These are phyloP conservation scores for Solanum lignicaule DNA, from an alignment of 257 asterid genomes.

Conservation along the genomic window DNA sequence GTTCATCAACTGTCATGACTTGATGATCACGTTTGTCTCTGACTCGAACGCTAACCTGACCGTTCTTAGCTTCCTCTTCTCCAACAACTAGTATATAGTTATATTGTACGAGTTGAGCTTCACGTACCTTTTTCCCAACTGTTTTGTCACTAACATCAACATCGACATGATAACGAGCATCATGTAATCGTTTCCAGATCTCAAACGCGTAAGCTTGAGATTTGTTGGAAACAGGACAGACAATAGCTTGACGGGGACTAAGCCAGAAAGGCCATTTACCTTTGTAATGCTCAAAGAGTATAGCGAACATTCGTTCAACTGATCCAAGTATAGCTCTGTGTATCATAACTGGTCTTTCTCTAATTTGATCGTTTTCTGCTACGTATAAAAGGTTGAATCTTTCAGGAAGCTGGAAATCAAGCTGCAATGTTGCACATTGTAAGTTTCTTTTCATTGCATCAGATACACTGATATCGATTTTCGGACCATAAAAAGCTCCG, in stretches of 20 bases:
- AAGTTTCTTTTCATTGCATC: conserved; percentile 93
- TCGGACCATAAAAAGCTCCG: neutral
- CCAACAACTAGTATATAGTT: conserved; percentile 90
- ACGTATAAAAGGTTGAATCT: conserved; percentile 81
- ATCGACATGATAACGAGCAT: conserved; percentile 67
- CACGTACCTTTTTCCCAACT: conserved; percentile 81
- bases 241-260: conserved; percentile 88
- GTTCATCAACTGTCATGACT: conserved; percentile 46
- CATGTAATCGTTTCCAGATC: conserved; percentile 62
- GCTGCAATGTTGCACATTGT: conserved; percentile 90
- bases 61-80: conserved; percentile 70
- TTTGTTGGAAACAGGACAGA: conserved; percentile 84
- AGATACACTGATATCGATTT: conserved; percentile 22
- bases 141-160: conserved; percentile 72
- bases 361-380: conserved; percentile 78
- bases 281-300: conserved; percentile 80
- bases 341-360: conserved; percentile 91
- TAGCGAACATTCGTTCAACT: conserved; percentile 89
- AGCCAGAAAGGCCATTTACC: conserved; percentile 99
- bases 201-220: conserved; percentile 60
- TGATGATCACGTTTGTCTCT: conserved; percentile 42
- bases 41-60: conserved; percentile 75
- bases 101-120: conserved; percentile 85
- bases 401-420: conserved; percentile 90
- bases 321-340: conserved; percentile 57